phyloP scores from a whole-genome alignment of 345 rosid genomes.

The Eucalyptus dawsonii region DNA sequence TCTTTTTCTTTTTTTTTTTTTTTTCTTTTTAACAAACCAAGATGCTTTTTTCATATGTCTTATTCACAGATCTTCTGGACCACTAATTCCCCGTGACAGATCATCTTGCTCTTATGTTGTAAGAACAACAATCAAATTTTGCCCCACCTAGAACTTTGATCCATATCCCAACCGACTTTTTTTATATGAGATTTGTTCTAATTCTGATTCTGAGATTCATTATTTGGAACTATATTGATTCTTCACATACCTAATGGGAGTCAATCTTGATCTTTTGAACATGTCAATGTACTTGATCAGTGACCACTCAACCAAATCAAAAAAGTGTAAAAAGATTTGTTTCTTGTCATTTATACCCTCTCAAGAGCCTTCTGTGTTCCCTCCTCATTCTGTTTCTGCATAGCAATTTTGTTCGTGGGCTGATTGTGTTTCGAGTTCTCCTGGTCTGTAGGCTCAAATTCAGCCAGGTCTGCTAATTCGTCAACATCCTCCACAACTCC shows the following conservation, averaged over 20 bases:
- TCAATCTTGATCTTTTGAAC: not conserved
- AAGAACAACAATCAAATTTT: not conserved
- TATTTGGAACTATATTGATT: not conserved
- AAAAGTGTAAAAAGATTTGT: not conserved
- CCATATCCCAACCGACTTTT: not conserved
- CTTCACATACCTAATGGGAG: not conserved
- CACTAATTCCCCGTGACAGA: not conserved
- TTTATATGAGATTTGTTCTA: not conserved
- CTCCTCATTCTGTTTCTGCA: not conserved
- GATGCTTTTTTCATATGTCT: not conserved
- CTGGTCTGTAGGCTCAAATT: constrained; percentile 24
- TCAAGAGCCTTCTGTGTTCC: not conserved
- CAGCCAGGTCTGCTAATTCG: constrained; percentile 36
- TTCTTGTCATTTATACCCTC: not conserved
- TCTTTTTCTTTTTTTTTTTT: not conserved
- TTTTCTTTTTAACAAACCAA: not conserved
- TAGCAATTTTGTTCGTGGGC: not conserved
- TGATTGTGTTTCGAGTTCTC: not conserved
- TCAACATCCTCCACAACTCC: constrained; percentile 27
- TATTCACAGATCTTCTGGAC: not conserved
- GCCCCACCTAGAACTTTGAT: not conserved
- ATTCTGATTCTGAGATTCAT: not conserved
- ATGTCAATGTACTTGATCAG: not conserved
- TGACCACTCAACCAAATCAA: not conserved
- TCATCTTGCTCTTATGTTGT: not conserved